Evolutionary conservation across 305 asterid species (phyloP), one percentile per base, ranked within the genome.

Genomic region (Solanum hybrid): DNA sequence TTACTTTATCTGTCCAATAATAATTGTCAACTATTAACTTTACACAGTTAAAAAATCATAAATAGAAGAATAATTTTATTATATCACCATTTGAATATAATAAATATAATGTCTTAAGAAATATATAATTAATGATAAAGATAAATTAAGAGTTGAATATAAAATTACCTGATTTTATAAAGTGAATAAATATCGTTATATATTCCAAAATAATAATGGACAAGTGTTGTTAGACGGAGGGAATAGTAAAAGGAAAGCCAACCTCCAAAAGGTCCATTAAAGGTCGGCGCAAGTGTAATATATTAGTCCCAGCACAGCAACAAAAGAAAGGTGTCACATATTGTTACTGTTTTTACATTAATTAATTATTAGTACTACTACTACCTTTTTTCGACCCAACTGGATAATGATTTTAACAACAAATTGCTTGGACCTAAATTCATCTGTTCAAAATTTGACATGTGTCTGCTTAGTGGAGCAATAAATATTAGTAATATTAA

Each of bases 361-460:
- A 69, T 24, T 69, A 69, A 69, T 69, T 69, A 69, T 69, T 69
- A 69, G 17, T 10, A n/a, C 14, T 10, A 46, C 64, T 14, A 46
- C 26, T 64, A 42, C 56, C 56, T 10, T 66, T 66, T 66, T 60
- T 64, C 71, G 22, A 37, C 86, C 86, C n/a, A 81, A 81, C 36
- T 84, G 75, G 86, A 79, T 79, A n/a, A 84, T 84, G 75, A 5
- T 6, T 38, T 46, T 46, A 84, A 84, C 87, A 56, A 29, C 27
- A 51, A 51, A 84, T 46, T 84, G 87, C 12, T 84, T 46, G 87
- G 87, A 84, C 75, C 12, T 29, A 84, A 84, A 51, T 51, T 84
- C 73, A 84, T 84, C 42, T 31, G 7, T 51, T 56, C 7, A 51
- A 6, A 84, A 16, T 29, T 46, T 11, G 87, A 84, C 87, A 84